Conservation (phyloP, 805 yeast species). For the Myxozyma kluyveri region DNA sequence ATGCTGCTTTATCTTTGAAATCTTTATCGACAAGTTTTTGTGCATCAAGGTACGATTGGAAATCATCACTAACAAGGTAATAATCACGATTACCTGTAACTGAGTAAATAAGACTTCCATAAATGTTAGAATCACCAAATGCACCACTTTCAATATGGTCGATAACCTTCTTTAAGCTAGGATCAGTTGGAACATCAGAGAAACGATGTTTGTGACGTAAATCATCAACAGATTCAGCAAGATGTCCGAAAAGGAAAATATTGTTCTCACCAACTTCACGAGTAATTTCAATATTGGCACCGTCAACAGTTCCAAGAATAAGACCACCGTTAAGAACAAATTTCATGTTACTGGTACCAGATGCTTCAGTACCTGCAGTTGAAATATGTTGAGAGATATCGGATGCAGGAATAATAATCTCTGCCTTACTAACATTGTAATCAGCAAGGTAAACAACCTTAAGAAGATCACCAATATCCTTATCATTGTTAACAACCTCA, state of each 20-base stretch:
- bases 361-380: slow-evolving; percentile 96
- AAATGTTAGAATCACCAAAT: slow-evolving; percentile 67
- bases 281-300: slow-evolving; percentile 93
- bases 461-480: slow-evolving; percentile 67
- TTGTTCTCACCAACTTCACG: slow-evolving; percentile 92
- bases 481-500: slow-evolving; percentile 74
- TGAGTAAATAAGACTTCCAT: slow-evolving; percentile 63
- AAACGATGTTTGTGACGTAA: slow-evolving; percentile 71
- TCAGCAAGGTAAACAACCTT: slow-evolving; percentile 89
- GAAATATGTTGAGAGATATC: slow-evolving; percentile 92
- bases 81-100: slow-evolving; percentile 65
- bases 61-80: slow-evolving; percentile 85
- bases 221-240: slow-evolving; percentile 86
- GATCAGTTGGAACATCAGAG: slow-evolving; percentile 59
- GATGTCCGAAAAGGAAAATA: slow-evolving; percentile 85
- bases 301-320: slow-evolving; percentile 93
- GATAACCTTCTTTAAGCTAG: slow-evolving; percentile 61
- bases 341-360: slow-evolving; percentile 95
- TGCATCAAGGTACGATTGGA: slow-evolving; percentile 80
- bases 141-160: slow-evolving; percentile 61
- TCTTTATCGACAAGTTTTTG: slow-evolving; percentile 73
- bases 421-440: slow-evolving; percentile 92
- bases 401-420: slow-evolving; percentile 83
- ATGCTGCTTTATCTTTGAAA: slow-evolving; percentile 60
- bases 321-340: slow-evolving; percentile 92